phyloP scores from a whole-genome alignment of 805 yeast species.

The Ogataea saltuana region DNA sequence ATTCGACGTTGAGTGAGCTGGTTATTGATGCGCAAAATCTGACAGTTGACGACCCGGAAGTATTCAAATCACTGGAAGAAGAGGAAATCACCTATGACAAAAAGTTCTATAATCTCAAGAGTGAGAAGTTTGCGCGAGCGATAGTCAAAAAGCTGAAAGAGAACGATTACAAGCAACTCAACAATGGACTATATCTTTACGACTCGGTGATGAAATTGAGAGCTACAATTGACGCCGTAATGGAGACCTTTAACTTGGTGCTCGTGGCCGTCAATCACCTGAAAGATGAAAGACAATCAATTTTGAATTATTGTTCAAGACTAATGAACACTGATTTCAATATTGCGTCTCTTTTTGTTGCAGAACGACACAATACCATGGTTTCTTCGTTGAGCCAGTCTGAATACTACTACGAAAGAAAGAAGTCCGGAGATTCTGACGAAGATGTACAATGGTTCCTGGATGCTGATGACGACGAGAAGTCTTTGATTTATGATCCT shows the following conservation, averaged over 20 bases:
- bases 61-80: conserved; percentile 62
- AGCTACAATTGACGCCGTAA: conserved; percentile 39
- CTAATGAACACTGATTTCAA: conserved; percentile 75
- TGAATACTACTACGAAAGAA: conserved; percentile 37
- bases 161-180: conserved; percentile 32
- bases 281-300: conserved; percentile 68
- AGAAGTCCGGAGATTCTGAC: conserved; percentile 38
- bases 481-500: conserved; percentile 53
- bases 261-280: conserved; percentile 52
- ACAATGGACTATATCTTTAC: conserved; percentile 37
- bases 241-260: conserved; percentile 38
- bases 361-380: conserved; percentile 42
- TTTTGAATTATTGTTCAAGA: conserved; percentile 71
- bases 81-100: conserved; percentile 49
- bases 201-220: conserved; percentile 37
- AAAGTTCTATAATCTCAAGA: conserved; percentile 39
- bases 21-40: conserved; percentile 69
- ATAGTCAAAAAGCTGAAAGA: conserved; percentile 47
- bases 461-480: conserved; percentile 61
- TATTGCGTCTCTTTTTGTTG: conserved; percentile 52
- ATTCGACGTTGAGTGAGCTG: conserved; percentile 56
- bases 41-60: conserved; percentile 74
- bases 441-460: conserved; percentile 68
- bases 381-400: conserved; percentile 30
- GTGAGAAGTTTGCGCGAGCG: conserved; percentile 51